Evolutionary conservation across 2,329 filamentous ascomycete species (phyloP).

Genomic region (Arthrinium phaeospermum): DNA sequence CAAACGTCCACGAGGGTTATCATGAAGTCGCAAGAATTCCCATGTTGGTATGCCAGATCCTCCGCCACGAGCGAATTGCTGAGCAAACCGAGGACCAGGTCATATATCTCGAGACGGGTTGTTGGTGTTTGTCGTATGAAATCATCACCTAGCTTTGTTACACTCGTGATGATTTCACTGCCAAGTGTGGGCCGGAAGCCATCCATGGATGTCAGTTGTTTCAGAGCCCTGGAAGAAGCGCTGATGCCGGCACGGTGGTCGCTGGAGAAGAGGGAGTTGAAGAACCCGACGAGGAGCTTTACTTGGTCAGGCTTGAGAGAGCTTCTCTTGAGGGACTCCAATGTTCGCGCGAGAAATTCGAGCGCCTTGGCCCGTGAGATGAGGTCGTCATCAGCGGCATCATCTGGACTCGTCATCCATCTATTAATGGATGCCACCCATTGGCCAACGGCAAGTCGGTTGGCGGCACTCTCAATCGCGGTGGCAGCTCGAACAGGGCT

Average conservation of each 20-base stretch:
- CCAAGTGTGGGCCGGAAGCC: constrained; percentile 56
- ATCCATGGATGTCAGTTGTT: constrained; percentile 54
- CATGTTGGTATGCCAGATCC: constrained; percentile 52
- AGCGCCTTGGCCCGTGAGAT: constrained; percentile 61
- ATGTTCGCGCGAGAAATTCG: constrained; percentile 61
- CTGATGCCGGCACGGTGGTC: constrained; percentile 65
- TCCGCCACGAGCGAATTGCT: constrained; percentile 47
- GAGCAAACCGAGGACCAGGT: constrained; percentile 53
- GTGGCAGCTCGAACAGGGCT: constrained; percentile 23
- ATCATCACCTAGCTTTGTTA: constrained; percentile 60
- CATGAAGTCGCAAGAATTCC: constrained; percentile 52
- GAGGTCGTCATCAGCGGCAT: constrained; percentile 47
- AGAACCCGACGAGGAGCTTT: constrained; percentile 58
- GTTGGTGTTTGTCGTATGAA: constrained; percentile 58
- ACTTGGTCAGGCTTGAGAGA: constrained; percentile 58
- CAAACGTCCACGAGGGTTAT: constrained; percentile 57
- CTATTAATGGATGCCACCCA: constrained; percentile 62
- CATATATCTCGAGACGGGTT: constrained; percentile 59
- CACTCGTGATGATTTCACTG: constrained; percentile 53
- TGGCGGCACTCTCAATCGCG: constrained; percentile 48
- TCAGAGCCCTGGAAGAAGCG: constrained; percentile 58
- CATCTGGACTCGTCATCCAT: constrained; percentile 54
- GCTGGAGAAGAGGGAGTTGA: constrained; percentile 63
- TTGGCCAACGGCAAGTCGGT: constrained; percentile 47
- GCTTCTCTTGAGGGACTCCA: constrained; percentile 53